Percentiles rank a stretch among this genome's conserved stretches.
These are phyloP conservation scores for Metroxylon sagu DNA, from an alignment of 176 grass and related monocot genomes.

Conservation along the genomic window DNA sequence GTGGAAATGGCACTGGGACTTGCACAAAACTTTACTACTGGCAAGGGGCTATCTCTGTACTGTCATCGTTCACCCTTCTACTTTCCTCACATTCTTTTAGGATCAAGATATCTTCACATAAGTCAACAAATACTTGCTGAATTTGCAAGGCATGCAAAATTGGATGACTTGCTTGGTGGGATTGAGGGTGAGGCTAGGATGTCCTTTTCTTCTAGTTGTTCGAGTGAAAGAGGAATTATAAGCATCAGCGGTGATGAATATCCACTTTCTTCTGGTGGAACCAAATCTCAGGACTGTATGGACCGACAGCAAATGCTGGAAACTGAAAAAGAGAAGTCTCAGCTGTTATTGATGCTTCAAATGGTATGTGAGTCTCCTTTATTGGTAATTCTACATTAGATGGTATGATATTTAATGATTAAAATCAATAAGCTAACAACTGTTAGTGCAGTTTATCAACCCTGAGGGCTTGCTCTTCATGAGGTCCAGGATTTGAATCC, in stretches of 20 bases:
- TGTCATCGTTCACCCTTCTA: background rate
- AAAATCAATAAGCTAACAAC: no score
- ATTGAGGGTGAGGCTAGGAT: no score
- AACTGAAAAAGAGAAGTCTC: no score
- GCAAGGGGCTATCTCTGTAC: background rate
- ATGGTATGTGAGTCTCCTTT: no score
- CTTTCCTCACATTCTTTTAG: background rate
- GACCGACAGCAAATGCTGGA: no score
- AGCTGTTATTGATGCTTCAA: no score
- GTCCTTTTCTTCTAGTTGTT: background rate
- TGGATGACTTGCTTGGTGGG: background rate
- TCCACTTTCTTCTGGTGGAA: background rate
- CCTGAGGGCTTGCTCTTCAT: no score
- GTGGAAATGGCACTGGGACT: background rate
- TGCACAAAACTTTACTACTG: background rate
- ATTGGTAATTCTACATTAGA: no score
- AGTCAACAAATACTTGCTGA: constrained; percentile 6
- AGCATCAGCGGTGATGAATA: background rate
- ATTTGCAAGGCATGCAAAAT: background rate
- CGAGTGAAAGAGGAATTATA: background rate
- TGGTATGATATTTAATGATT: no score
- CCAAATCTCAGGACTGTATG: background rate
- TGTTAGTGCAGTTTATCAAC: no score
- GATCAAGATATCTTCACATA: background rate
- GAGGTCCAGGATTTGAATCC: no score